phyloP scores from a whole-genome alignment of 352 stramenopile species.

The Phytopythium montanum region DNA sequence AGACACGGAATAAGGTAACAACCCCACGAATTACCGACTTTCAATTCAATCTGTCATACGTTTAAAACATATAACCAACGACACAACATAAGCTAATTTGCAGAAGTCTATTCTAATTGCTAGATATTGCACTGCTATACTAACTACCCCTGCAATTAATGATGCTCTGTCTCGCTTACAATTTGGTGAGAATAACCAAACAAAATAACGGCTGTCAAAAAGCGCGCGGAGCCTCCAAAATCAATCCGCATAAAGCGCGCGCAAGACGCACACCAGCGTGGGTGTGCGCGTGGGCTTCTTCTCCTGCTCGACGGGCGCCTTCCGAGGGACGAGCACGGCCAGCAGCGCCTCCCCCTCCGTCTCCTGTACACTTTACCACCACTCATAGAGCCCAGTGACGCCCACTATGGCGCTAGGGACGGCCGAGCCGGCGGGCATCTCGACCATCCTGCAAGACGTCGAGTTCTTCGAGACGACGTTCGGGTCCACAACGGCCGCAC shows the following conservation, averaged over 20 bases:
- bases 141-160: too few species aligned
- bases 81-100: too few species aligned
- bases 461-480: constrained; percentile 29
- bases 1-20: too few species aligned
- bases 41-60: too few species aligned
- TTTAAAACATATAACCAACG: too few species aligned
- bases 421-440: constrained; percentile 6
- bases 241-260: neutral
- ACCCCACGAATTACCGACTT: too few species aligned
- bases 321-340: neutral
- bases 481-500: constrained; percentile 25
- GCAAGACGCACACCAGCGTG: neutral
- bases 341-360: neutral
- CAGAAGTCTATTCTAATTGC: too few species aligned
- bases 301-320: neutral
- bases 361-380: neutral
- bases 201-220: neutral
- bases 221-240: too few species aligned
- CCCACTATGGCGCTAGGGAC: neutral
- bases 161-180: too few species aligned
- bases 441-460: constrained; percentile 27
- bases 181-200: too few species aligned
- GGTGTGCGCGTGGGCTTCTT: neutral
- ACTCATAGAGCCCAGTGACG: too few species aligned
- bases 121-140: too few species aligned